Evolutionary conservation across 768 basidiomycete genomes (phyloP), one percentile per base, ranked within the genome.

Genomic region (Sutorius australiensis): DNA sequence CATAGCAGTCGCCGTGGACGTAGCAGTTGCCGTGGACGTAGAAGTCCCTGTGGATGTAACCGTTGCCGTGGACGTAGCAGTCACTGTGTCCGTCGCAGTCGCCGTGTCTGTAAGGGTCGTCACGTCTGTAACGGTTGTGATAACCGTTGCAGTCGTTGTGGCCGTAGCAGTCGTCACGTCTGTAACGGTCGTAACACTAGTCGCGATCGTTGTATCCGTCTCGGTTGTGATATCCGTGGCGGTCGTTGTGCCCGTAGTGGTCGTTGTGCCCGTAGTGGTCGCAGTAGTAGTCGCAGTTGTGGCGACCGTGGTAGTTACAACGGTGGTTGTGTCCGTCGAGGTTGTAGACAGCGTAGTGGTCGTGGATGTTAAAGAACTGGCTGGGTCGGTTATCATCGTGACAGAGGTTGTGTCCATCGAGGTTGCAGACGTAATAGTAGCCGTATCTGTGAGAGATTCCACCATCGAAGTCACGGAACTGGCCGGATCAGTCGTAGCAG

Each of bases 401-500:
- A 24, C 24, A 24, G 24, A 24, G 24, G 24, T 24, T 24, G 24
- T 24, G 24, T 24, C 24, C 24, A 24, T 24, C 24, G 24, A 24
- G 4, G 24, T 24, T 4, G 28, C n/a, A 21, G 60, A 16, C 12
- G 50, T 50, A 5, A 49, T 40, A 34, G 46, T 7, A 11, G 2
- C 38, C 19, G 56, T 36, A 3, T 16, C 48, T 1, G 58, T 51
- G 12, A 56, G 34, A 38, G 53, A 38, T 12, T 30, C 48, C 19
- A 51, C 38, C 19, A 51, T 48, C 32, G 45, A 49, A 2, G 49
- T 14, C 14, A 45, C 21, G 1, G 48, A 38, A 34, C 6, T 37
- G 21, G 4, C 44, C 14, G 46, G 2, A 17, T 13, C 27, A 28
- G 58, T 46, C 19, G 42, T 17, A 3, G 51, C 28, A 1, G 39